Conservation (phyloP, 257 asterid species). For the Leptodermis oblonga region DNA sequence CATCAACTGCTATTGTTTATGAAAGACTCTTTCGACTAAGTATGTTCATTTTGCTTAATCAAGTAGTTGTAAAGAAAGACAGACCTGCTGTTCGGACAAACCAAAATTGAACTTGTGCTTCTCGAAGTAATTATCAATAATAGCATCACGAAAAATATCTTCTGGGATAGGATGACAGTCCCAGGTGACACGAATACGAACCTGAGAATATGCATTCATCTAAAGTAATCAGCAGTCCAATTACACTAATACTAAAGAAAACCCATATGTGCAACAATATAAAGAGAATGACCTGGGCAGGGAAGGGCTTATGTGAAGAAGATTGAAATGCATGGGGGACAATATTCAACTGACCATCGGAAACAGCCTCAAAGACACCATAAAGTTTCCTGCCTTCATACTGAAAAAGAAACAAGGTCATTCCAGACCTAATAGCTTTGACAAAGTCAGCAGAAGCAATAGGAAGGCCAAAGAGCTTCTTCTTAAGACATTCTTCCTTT, state of each 20-base stretch:
- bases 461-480: constrained; percentile 14
- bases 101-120: constrained; percentile 19
- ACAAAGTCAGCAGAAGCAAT: constrained; percentile 1
- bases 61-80: not conserved
- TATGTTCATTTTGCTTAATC: not conserved
- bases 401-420: constrained; percentile 12
- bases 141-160: constrained; percentile 7
- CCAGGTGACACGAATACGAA: constrained; percentile 17
- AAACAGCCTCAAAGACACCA: constrained; percentile 13
- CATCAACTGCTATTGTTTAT: not conserved
- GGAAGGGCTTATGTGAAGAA: constrained; percentile 10
- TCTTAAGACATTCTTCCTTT: constrained; percentile 7
- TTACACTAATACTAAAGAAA: not conserved
- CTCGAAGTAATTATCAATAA: constrained; percentile 18
- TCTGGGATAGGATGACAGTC: constrained; percentile 16
- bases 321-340: constrained; percentile 7
- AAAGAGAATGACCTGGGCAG: constrained; percentile 7
- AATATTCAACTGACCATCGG: not conserved
- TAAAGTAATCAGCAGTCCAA: not conserved
- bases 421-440: not conserved
- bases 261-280: not conserved
- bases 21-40: not conserved
- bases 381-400: not conserved
- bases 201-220: constrained; percentile 5
- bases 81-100: constrained; percentile 21